These are phyloP conservation scores for Backusella morwellensis DNA, from an alignment of 192 early-diverging fungal genomes.

Conservation along the genomic window DNA sequence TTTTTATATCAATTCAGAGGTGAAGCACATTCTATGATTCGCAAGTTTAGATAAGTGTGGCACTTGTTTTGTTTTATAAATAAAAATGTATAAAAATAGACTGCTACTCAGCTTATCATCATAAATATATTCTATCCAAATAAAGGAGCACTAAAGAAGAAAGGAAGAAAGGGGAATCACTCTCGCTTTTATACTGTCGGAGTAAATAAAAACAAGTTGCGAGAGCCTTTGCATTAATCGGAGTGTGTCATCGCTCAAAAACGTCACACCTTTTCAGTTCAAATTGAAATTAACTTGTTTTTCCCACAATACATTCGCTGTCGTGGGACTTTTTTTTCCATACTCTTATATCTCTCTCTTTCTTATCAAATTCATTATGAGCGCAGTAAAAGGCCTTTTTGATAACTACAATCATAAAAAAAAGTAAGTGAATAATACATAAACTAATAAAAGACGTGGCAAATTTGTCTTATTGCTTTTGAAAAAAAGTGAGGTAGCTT, in stretches of 20 bases:
- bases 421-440: background rate
- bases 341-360: background rate
- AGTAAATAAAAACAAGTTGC: too few species aligned
- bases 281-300: background rate
- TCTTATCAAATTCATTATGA: background rate
- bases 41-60: background rate
- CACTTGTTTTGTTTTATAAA: too few species aligned
- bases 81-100: background rate
- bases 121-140: background rate
- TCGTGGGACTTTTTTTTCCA: background rate
- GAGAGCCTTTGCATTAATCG: too few species aligned
- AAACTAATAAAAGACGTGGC: background rate
- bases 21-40: background rate
- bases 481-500: slow-evolving; percentile 33
- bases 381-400: background rate
- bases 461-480: background rate
- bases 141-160: background rate
- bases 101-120: background rate
- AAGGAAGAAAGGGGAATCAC: background rate
- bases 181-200: too few species aligned
- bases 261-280: background rate
- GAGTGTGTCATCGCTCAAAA: background rate
- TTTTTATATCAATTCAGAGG: background rate
- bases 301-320: background rate
- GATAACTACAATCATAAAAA: slow-evolving; percentile 2